phyloP scores from a whole-genome alignment of 2,329 filamentous ascomycete species.

The Nectriaceae sp. region DNA sequence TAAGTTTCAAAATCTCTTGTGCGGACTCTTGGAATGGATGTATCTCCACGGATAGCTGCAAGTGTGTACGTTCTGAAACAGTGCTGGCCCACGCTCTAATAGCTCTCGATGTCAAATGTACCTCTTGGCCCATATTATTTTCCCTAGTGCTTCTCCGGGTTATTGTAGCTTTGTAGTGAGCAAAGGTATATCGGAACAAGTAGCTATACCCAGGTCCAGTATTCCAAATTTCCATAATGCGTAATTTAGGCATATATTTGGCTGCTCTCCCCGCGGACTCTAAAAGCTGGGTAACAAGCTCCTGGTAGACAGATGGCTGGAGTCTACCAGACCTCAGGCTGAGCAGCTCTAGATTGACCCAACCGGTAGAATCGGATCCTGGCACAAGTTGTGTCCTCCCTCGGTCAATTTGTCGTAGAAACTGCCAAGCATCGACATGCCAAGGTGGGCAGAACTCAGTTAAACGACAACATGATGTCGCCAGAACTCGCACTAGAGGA shows the following conservation, averaged over 20 bases:
- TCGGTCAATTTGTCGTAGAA: not conserved
- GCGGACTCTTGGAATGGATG: not conserved
- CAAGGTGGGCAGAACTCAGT: constrained; percentile 4
- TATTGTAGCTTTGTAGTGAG: constrained; percentile 1
- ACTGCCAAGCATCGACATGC: not conserved
- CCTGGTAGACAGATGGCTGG: not conserved
- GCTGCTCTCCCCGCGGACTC: not conserved
- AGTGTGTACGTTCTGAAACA: not conserved
- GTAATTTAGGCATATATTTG: not conserved
- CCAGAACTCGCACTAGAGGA: not conserved
- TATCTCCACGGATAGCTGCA: not conserved
- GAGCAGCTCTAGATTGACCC: constrained; percentile 1
- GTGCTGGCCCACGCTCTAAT: not conserved
- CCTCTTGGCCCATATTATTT: not conserved
- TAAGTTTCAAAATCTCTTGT: not conserved
- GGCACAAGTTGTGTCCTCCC: not conserved
- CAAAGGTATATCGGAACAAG: constrained; percentile 7
- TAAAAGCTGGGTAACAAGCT: not conserved
- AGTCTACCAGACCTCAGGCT: not conserved
- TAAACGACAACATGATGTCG: not conserved
- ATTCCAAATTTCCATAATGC: constrained; percentile 7
- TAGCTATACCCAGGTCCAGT: not conserved
- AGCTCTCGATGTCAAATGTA: not conserved
- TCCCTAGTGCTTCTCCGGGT: constrained; percentile 3
- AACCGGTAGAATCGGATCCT: no score